Percentiles rank a stretch among this genome's conserved stretches.
phyloP scores from a whole-genome alignment of 2,329 filamentous ascomycete genomes.

The Pseudocercospora macadamiae region DNA sequence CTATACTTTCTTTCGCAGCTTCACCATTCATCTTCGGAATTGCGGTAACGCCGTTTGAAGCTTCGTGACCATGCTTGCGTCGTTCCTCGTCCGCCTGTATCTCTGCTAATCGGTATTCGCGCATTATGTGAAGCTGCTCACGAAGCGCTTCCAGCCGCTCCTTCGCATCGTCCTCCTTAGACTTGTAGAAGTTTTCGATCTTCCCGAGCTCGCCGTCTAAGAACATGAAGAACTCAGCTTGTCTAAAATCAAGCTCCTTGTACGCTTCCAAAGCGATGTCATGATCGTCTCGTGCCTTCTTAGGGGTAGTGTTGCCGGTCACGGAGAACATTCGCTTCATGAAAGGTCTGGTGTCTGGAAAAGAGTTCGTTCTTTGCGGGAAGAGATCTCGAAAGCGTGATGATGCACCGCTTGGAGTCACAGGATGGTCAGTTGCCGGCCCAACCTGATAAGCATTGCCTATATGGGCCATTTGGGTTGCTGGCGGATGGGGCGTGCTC shows the following conservation, averaged over 20 bases:
- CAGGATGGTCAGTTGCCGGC: conserved; percentile 19
- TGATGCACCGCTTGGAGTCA: conserved; percentile 27
- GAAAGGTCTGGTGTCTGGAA: conserved; percentile 34
- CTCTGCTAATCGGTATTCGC: conserved; percentile 78
- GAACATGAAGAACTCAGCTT: conserved; percentile 86
- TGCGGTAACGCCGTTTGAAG: neutral
- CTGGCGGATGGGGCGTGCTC: conserved; percentile 18
- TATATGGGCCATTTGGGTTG: conserved; percentile 30
- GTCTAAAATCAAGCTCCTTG: conserved; percentile 69
- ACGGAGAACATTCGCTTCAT: conserved; percentile 31
- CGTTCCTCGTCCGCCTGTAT: conserved; percentile 57
- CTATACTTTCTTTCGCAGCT: conserved; percentile 6
- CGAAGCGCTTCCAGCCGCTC: conserved; percentile 70
- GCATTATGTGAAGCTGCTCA: conserved; percentile 90
- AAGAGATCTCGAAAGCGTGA: conserved; percentile 24
- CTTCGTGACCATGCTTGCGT: conserved; percentile 12
- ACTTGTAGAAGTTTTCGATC: conserved; percentile 84
- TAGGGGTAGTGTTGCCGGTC: conserved; percentile 29
- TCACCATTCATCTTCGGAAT: neutral
- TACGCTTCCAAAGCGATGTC: conserved; percentile 57
- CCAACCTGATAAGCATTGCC: conserved; percentile 32
- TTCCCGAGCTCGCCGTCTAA: conserved; percentile 85
- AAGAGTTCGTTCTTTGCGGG: conserved; percentile 47
- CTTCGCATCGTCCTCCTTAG: conserved; percentile 84
- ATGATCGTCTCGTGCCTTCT: conserved; percentile 41